Percentiles rank a stretch among this genome's conserved stretches.
These are phyloP conservation scores for Ceratobasidium sp. DNA, from an alignment of 1,284 basidiomycete genomes.

Conservation along the genomic window DNA sequence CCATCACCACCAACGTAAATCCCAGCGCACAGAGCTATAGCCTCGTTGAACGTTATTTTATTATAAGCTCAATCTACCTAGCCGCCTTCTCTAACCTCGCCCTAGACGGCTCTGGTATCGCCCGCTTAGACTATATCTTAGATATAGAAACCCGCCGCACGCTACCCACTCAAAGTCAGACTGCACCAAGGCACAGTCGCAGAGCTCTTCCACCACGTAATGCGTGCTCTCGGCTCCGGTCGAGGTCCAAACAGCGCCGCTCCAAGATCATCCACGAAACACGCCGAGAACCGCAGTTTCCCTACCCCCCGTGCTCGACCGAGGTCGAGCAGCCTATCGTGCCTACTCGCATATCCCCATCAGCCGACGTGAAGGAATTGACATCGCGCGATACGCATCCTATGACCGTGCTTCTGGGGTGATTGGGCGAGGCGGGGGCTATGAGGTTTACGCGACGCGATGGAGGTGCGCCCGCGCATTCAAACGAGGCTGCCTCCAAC, in stretches of 20 bases:
- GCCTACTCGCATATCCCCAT: constrained; percentile 68
- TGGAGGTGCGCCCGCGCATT: constrained; percentile 33
- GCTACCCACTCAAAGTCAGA: constrained; percentile 78
- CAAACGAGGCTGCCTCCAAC: constrained; percentile 40
- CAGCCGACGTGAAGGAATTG: constrained; percentile 60
- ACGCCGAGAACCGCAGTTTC: constrained; percentile 19
- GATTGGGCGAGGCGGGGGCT: constrained; percentile 37
- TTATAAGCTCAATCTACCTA: constrained; percentile 74
- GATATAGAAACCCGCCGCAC: constrained; percentile 70
- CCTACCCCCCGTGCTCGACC: constrained; percentile 51
- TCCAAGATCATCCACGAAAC: constrained; percentile 31
- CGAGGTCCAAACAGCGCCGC: constrained; percentile 23
- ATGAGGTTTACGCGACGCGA: constrained; percentile 29
- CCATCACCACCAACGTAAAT: constrained; percentile 18
- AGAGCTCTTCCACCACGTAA: constrained; percentile 74
- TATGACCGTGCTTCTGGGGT: constrained; percentile 63
- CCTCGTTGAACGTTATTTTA: constrained; percentile 71
- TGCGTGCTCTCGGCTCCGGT: constrained; percentile 61
- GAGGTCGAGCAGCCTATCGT: constrained; percentile 70
- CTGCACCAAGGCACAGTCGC: constrained; percentile 84
- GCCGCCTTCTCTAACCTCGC: constrained; percentile 79
- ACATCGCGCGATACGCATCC: constrained; percentile 66
- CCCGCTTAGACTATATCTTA: constrained; percentile 72
- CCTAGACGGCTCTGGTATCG: constrained; percentile 67
- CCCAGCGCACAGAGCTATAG: constrained; percentile 72